A percentile compares a stretch with the other conserved stretches of the same genome.
phyloP scores from a whole-genome alignment of 192 early-diverging fungal species.

The Rhizophagus sp. region DNA sequence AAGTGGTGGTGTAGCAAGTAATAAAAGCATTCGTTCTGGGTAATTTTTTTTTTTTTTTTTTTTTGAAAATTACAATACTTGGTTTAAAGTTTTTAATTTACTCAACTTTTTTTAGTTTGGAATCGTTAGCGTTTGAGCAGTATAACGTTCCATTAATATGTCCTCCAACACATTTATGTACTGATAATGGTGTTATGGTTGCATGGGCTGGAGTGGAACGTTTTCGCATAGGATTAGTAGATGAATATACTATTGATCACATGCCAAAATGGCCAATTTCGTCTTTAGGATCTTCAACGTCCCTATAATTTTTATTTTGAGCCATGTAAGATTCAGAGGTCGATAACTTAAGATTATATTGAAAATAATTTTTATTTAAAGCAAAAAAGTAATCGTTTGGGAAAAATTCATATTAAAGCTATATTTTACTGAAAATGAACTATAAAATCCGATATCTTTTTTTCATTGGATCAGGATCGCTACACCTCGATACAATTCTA shows the following conservation, averaged over 20 bases:
- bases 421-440: background rate
- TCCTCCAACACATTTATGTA: constrained; percentile 75
- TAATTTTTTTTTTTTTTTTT: background rate
- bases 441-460: background rate
- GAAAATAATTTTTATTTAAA: too few species aligned
- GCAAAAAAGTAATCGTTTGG: too few species aligned
- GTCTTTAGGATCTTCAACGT: constrained; percentile 32
- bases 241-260: constrained; percentile 70
- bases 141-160: constrained; percentile 59
- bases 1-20: constrained; percentile 82
- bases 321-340: too few species aligned
- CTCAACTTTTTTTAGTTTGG: constrained; percentile 29
- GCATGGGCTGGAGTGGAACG: constrained; percentile 83
- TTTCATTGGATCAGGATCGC: constrained; percentile 6
- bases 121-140: constrained; percentile 37
- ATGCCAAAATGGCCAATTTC: constrained; percentile 78
- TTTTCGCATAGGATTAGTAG: constrained; percentile 60
- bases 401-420: background rate
- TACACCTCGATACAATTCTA: constrained; percentile 1
- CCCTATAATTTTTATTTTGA: too few species aligned
- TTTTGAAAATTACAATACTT: too few species aligned
- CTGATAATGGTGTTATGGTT: constrained; percentile 86
- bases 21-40: constrained; percentile 53
- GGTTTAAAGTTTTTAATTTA: too few species aligned
- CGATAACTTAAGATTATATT: too few species aligned